Conservation (phyloP, 139 green algal genomes). For the Penium margaritaceum region DNA sequence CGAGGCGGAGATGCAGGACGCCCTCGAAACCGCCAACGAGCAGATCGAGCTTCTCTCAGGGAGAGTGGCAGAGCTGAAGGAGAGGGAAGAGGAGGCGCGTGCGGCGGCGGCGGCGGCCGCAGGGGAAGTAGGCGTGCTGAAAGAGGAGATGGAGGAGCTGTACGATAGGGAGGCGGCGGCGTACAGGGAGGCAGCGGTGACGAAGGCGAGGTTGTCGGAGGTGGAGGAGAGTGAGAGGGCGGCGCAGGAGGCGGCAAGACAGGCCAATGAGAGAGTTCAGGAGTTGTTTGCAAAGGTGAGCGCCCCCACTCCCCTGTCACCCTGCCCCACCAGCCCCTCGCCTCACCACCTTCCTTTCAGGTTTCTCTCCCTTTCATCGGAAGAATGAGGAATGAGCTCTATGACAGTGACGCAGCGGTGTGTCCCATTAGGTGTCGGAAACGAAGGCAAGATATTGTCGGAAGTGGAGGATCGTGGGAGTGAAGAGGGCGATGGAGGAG, state of each 20-base stretch:
- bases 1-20: constrained; percentile 4
- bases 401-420: no score
- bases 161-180: background rate
- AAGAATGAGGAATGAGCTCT: no score
- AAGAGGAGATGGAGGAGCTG: background rate
- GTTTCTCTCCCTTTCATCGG: no score
- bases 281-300: background rate
- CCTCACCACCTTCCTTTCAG: no score
- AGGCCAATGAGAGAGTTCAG: background rate
- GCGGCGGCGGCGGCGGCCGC: background rate
- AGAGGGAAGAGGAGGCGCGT: background rate
- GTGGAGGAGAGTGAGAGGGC: constrained; percentile 7
- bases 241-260: background rate
- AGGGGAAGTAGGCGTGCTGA: background rate
- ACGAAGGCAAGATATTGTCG: no score
- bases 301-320: no score
- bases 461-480: no score
- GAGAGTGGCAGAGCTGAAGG: background rate
- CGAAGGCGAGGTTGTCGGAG: background rate
- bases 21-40: background rate
- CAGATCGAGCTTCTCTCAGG: background rate
- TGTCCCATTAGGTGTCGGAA: no score
- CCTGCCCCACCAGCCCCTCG: no score
- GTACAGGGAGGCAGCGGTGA: background rate
- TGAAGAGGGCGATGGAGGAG: no score